phyloP scores from a whole-genome alignment of 2,329 filamentous ascomycete species.

The Sodiomyces alkalinus region DNA sequence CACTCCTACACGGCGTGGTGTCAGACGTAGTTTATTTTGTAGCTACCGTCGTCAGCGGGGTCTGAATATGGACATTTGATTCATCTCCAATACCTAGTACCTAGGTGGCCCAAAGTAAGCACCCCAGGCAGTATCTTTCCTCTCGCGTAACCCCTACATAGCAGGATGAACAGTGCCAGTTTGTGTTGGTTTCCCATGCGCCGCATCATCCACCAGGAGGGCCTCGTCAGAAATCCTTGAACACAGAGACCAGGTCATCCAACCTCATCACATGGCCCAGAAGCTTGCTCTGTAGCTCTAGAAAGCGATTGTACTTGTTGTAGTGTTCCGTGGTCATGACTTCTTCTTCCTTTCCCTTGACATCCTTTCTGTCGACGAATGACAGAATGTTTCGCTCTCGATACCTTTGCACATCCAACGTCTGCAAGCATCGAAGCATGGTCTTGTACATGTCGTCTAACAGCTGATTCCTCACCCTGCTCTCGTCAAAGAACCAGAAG shows the following conservation, averaged over 20 bases:
- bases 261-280: constrained; percentile 65
- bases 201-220: too few species aligned
- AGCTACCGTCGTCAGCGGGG: too few species aligned
- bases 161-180: too few species aligned
- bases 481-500: constrained; percentile 78
- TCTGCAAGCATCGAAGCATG: constrained; percentile 74
- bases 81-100: too few species aligned
- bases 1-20: too few species aligned
- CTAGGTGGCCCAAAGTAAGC: too few species aligned
- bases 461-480: constrained; percentile 53
- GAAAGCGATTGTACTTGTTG: constrained; percentile 40
- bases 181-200: too few species aligned
- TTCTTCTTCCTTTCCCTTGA: constrained; percentile 69
- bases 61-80: too few species aligned
- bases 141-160: too few species aligned
- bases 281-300: constrained; percentile 56
- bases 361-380: constrained; percentile 73
- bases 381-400: constrained; percentile 58
- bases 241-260: constrained; percentile 70
- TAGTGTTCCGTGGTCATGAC: constrained; percentile 64
- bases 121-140: too few species aligned
- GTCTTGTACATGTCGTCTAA: constrained; percentile 77
- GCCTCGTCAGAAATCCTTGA: constrained; percentile 56
- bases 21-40: too few species aligned
- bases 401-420: constrained; percentile 60